phyloP scores from a whole-genome alignment of 768 basidiomycete genomes.

The Leucocoprinus sp. region DNA sequence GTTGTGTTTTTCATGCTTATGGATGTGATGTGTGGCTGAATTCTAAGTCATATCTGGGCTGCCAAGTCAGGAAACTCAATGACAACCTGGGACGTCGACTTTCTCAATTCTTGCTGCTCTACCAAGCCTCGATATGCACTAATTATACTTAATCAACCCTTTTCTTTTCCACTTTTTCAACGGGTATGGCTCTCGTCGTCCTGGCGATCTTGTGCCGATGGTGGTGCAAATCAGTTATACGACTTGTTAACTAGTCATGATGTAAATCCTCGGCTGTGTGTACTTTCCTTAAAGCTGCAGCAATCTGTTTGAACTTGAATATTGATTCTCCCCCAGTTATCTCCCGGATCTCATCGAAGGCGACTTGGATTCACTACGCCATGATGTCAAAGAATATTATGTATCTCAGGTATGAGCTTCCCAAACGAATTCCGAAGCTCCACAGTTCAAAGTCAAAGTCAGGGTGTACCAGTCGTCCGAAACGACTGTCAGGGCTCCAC shows the following conservation, averaged over 20 bases:
- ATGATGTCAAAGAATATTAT: conserved; percentile 70
- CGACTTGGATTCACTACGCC: conserved; percentile 82
- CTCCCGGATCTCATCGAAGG: conserved; percentile 87
- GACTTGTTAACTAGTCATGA: conserved; percentile 33
- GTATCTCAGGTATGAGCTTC: conserved; percentile 36
- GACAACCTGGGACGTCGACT: conserved; percentile 34
- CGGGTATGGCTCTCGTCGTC: conserved; percentile 46
- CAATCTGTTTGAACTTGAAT: background rate
- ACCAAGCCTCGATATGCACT: conserved; percentile 38
- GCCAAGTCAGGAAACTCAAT: conserved; percentile 9
- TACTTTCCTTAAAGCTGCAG: background rate
- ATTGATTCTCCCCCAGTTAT: conserved; percentile 36
- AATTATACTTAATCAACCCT: conserved; percentile 88
- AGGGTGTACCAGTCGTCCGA: conserved; percentile 63
- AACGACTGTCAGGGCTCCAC: conserved; percentile 81
- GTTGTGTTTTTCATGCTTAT: too few relatives aligned
- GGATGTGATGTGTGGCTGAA: background rate
- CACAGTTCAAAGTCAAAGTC: background rate
- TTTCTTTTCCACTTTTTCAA: conserved; percentile 52
- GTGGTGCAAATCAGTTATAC: conserved; percentile 78
- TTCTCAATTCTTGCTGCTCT: conserved; percentile 20
- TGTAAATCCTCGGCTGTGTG: conserved; percentile 16
- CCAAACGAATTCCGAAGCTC: background rate
- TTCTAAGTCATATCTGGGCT: background rate
- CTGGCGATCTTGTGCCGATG: conserved; percentile 74